Evolutionary conservation across 2,329 filamentous ascomycete species (phyloP).

Genomic region (Myotisia sp.): DNA sequence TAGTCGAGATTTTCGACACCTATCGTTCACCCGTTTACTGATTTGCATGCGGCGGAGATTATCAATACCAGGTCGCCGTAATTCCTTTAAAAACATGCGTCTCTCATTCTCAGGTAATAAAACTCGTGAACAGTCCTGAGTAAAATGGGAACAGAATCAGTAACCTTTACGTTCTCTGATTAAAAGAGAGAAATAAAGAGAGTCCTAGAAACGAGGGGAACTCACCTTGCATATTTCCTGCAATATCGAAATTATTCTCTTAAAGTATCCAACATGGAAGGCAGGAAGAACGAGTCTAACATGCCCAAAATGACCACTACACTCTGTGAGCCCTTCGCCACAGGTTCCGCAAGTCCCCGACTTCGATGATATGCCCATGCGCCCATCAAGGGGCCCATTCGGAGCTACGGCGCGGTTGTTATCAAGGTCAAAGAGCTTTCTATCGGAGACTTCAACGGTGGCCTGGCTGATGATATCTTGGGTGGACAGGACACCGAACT

Average conservation of each 20-base stretch:
- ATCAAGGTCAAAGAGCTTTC: constrained; percentile 81
- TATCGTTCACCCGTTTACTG: constrained; percentile 74
- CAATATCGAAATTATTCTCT: constrained; percentile 78
- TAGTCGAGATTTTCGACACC: constrained; percentile 71
- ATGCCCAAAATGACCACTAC: constrained; percentile 91
- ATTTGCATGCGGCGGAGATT: constrained; percentile 72
- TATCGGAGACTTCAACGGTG: constrained; percentile 86
- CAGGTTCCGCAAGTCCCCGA: constrained; percentile 68
- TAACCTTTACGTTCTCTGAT: constrained; percentile 1
- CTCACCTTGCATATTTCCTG: constrained; percentile 82
- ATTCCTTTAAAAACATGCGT: constrained; percentile 59
- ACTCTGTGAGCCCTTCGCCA: constrained; percentile 63
- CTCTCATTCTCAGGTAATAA: constrained; percentile 69
- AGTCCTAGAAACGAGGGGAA: background rate
- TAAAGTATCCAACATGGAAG: constrained; percentile 93
- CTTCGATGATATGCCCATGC: constrained; percentile 82
- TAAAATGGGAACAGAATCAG: no score
- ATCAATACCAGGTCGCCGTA: constrained; percentile 70
- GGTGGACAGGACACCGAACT: constrained; percentile 89
- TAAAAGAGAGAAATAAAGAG: constrained; percentile 5
- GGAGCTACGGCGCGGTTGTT: constrained; percentile 60
- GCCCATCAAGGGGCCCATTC: constrained; percentile 76
- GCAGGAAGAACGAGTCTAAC: constrained; percentile 79
- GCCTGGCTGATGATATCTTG: constrained; percentile 93
- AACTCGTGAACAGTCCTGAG: constrained; percentile 63